A percentile compares a stretch with the other conserved stretches of the same genome.
Conservation (phyloP, 2,329 filamentous ascomycete species). For the Cadophora luteo-olivacea region DNA sequence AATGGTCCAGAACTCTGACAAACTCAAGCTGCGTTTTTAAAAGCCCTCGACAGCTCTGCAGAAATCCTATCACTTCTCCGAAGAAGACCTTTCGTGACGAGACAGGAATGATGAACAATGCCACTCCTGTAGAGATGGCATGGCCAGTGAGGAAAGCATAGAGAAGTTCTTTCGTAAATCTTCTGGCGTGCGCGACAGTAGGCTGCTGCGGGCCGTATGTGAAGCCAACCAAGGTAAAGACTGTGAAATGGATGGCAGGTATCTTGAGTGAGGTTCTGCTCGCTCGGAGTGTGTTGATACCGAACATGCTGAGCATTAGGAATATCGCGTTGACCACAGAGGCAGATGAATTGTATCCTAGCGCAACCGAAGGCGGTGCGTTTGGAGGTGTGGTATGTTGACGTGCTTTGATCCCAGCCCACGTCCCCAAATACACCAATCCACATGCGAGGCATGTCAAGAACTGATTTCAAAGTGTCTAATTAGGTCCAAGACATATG, state of each 20-base stretch:
- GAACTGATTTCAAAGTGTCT: constrained; percentile 22
- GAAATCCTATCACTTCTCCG: constrained; percentile 62
- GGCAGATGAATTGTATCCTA: constrained; percentile 71
- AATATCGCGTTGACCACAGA: constrained; percentile 71
- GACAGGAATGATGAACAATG: constrained; percentile 68
- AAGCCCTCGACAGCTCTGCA: constrained; percentile 60
- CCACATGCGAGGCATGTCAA: constrained; percentile 59
- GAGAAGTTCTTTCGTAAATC: constrained; percentile 60
- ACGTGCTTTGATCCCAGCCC: constrained; percentile 67
- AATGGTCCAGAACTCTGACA: constrained; percentile 63
- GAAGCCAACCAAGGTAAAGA: constrained; percentile 67
- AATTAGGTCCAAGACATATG: background rate
- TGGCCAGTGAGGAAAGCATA: constrained; percentile 54
- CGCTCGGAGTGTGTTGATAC: constrained; percentile 68
- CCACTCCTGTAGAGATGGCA: constrained; percentile 65
- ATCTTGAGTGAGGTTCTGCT: constrained; percentile 69
- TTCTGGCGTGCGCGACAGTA: constrained; percentile 57
- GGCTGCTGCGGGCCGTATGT: constrained; percentile 65
- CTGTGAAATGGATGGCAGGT: constrained; percentile 72
- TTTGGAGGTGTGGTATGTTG: constrained; percentile 54
- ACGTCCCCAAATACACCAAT: constrained; percentile 66
- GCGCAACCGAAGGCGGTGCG: constrained; percentile 40
- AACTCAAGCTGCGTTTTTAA: constrained; percentile 67
- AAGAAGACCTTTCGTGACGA: constrained; percentile 68
- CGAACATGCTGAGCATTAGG: constrained; percentile 72